Base-by-base conservation (phyloP, 2,329 filamentous ascomycete species). In the Fusarium graminum region DNA sequence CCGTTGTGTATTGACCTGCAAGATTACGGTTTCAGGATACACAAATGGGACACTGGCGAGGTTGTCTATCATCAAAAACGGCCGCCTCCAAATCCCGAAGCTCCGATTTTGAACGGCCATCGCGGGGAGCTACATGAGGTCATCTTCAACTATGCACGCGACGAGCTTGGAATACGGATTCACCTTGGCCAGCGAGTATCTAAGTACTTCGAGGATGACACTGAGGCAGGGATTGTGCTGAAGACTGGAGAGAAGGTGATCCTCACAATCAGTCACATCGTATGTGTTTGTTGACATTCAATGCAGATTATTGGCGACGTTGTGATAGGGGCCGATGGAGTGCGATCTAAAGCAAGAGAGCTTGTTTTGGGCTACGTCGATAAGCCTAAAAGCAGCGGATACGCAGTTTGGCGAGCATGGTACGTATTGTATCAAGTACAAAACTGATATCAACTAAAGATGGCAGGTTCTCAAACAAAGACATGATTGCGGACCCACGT, bases 61-160 rank as follows among this genome's bases (percentile, higher is more conserved):
- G 81, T 88, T 12, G 81, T 89, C 22, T 82, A 85, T 54, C 86
- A 87, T 57, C 87, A 89, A 57, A 81, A 84, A 11, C 49, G 65
- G 12, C 42, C 58, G 0, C 68, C 68, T 7, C 68, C 68, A 0
- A 67, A 42, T 3, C 59, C 52, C 2, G 59, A 69, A n/a, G 52
- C 68, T 9, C 68, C 68, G 2, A 54, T 70, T 0, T 26, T 70
- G 34, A 67, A 67, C 13, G 67, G 67, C 0, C 67, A 70, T 26
- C 43, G 67, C 14, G 67, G 67, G 7, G 60, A 61, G 14, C 2
- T 70, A 6, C 67, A 70, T 16, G 47, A 60, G 12, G 36, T 70
- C 13, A 61, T 70, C 13, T 57, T 62, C 46, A 55, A 63, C 4
- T 70, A 70, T 41, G 67, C 67, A 34, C 40, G 32, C 2, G 25